phyloP scores from a whole-genome alignment of 139 green algal genomes.

The Chlorella sp. region DNA sequence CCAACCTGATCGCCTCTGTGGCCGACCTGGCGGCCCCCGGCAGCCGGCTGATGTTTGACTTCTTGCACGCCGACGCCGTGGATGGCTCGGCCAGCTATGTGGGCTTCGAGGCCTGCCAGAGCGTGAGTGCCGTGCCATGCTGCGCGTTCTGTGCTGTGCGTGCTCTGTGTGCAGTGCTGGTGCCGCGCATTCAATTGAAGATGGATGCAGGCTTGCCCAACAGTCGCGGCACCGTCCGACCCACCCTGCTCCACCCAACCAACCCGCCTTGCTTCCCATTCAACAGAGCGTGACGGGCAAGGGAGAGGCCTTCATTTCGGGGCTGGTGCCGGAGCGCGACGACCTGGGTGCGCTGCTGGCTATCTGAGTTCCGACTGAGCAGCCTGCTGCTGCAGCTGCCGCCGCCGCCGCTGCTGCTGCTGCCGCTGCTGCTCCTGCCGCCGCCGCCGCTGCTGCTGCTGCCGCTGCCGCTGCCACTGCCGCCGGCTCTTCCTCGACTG shows the following conservation, averaged over 20 bases:
- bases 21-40: conserved; percentile 42
- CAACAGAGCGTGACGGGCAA: conserved; percentile 48
- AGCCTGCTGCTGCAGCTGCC: too few species aligned
- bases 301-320: conserved; percentile 58
- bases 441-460: too few species aligned
- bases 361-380: too few species aligned
- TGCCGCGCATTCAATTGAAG: too few species aligned
- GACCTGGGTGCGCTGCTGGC: background rate
- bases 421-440: too few species aligned
- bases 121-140: conserved; percentile 23
- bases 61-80: conserved; percentile 62
- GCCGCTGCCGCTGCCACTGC: too few species aligned
- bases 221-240: too few species aligned
- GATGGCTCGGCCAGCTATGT: conserved; percentile 40
- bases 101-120: conserved; percentile 56
- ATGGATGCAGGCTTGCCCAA: too few species aligned
- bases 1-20: conserved; percentile 49
- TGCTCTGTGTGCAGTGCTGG: background rate
- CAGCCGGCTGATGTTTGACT: conserved; percentile 73
- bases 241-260: too few species aligned
- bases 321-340: conserved; percentile 37
- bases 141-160: too few species aligned
- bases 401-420: too few species aligned
- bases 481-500: too few species aligned
- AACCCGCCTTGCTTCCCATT: background rate